Percentiles rank a stretch among this genome's conserved stretches.
These are phyloP conservation scores for Cytospora piceae DNA, from an alignment of 2,329 filamentous ascomycete genomes.

Conservation along the genomic window DNA sequence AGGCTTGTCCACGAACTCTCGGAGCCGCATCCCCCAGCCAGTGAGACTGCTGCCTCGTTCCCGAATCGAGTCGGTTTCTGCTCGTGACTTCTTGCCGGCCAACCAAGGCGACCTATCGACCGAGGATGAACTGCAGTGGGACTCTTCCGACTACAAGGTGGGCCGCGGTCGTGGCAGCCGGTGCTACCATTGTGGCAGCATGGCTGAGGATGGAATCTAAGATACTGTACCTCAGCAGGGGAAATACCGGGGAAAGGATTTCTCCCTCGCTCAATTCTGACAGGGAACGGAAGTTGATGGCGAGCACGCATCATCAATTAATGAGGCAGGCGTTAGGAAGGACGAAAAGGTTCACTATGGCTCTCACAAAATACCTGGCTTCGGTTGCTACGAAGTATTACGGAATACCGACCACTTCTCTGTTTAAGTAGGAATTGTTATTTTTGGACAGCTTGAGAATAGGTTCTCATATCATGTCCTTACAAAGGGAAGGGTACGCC, in stretches of 20 bases:
- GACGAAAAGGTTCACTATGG: not conserved
- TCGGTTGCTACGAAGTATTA: not conserved
- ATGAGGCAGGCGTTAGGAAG: not conserved
- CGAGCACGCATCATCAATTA: not conserved
- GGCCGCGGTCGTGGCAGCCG: conserved; percentile 9
- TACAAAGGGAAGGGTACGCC: not conserved
- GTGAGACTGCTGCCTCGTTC: conserved; percentile 30
- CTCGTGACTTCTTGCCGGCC: conserved; percentile 24
- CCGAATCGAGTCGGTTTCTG: conserved; percentile 21
- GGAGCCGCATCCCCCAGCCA: conserved; percentile 34
- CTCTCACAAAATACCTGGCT: not conserved
- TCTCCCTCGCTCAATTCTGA: too few relatives aligned
- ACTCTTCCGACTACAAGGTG: conserved; percentile 24
- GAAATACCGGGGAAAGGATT: too few relatives aligned
- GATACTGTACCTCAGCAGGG: not conserved
- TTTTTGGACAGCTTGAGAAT: conserved; percentile 4
- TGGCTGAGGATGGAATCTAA: conserved; percentile 4
- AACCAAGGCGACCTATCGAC: conserved; percentile 22
- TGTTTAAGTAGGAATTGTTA: not conserved
- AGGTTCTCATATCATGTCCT: not conserved
- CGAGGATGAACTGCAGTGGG: conserved; percentile 42
- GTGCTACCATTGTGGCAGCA: conserved; percentile 19
- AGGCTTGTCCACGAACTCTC: conserved; percentile 7
- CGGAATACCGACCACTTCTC: not conserved
- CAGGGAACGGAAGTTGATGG: not conserved